Conservation (phyloP, 2,329 filamentous ascomycete genomes). For the Pseudogymnoascus sp. region DNA sequence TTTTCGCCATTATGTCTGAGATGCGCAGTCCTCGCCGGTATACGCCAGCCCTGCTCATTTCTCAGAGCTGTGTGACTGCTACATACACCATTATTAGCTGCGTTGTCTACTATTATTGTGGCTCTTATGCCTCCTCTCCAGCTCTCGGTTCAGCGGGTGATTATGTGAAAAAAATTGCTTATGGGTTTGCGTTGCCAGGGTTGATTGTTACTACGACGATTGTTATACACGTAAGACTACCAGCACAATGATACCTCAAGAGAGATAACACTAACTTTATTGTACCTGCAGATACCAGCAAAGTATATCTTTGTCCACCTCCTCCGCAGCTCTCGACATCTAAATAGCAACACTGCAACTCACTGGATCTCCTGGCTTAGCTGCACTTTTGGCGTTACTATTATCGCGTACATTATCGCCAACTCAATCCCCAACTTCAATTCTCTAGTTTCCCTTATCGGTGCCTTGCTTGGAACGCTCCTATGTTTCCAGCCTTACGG, state of each 20-base stretch:
- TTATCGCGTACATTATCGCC: conserved; percentile 41
- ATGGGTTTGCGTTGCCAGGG: conserved; percentile 48
- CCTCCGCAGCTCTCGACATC: conserved; percentile 40
- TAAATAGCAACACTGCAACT: conserved; percentile 40
- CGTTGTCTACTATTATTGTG: conserved; percentile 55
- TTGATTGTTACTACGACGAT: conserved; percentile 38
- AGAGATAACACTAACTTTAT: conserved; percentile 20
- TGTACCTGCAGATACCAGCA: conserved; percentile 41
- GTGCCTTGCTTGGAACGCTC: conserved; percentile 43
- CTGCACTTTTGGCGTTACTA: conserved; percentile 34
- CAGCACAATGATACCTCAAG: neutral
- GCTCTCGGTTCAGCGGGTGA: conserved; percentile 49
- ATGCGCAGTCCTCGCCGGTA: no score
- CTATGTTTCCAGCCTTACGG: conserved; percentile 34
- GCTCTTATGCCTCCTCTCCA: conserved; percentile 52
- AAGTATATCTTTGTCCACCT: conserved; percentile 50
- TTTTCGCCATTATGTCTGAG: conserved; percentile 15
- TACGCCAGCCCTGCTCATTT: no score
- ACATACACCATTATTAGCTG: no score
- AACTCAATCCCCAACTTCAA: conserved; percentile 48
- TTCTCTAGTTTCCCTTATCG: conserved; percentile 40
- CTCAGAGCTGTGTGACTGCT: no score
- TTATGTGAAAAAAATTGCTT: conserved; percentile 51
- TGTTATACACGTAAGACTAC: conserved; percentile 9
- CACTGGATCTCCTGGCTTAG: conserved; percentile 45